Evolutionary conservation across 768 basidiomycete genomes (phyloP), one percentile per base, ranked within the genome.

Genomic region (Coprinellus aureogranulatus): DNA sequence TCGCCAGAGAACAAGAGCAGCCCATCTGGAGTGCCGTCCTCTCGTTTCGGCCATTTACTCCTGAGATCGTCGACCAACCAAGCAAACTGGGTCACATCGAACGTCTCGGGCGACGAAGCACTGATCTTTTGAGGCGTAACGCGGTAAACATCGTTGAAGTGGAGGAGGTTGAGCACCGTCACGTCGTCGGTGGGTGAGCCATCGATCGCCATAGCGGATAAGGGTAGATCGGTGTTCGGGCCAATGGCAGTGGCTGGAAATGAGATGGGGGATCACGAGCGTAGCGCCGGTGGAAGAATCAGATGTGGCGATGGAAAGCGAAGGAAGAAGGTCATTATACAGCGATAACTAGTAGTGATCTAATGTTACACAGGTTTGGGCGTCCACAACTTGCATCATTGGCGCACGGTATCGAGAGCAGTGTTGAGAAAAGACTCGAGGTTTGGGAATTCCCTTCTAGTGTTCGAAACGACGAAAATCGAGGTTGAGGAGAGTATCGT

Each of bases 1-100:
- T 96, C 94, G 8, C 94, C 94, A 34, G 91, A 94, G 71, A 95
- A 97, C 3, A 97, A 72, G 0, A 88, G 77, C 8, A 97, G 74
- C 0, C 93, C 93, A 64, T 92, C 88, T 61, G 76, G 77, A 48
- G 75, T 72, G 4, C 81, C 81, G 60, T 84, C 59, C 5, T 70
- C 55, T 39, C 68, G 63, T 34, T 73, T 62, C 3, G 71, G 61
- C 90, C 90, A 92, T 39, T 70, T 68, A 51, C 75, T 71, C 51
- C 90, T 80, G 27, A 91, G 73, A 58, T 81, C 76, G 54, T 89
- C 77, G 25, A 94, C 71, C 34, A 89, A 75, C 10, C 84, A 81
- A n/a, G 84, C 84, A 70, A 94, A 95, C 68, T 94, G 92, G 11
- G 89, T 86, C 25, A 92, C 91, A 68, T 91, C 88, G 64, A 95